Conservation (phyloP, 1,139 yeast species). For the Diutina sp. region DNA sequence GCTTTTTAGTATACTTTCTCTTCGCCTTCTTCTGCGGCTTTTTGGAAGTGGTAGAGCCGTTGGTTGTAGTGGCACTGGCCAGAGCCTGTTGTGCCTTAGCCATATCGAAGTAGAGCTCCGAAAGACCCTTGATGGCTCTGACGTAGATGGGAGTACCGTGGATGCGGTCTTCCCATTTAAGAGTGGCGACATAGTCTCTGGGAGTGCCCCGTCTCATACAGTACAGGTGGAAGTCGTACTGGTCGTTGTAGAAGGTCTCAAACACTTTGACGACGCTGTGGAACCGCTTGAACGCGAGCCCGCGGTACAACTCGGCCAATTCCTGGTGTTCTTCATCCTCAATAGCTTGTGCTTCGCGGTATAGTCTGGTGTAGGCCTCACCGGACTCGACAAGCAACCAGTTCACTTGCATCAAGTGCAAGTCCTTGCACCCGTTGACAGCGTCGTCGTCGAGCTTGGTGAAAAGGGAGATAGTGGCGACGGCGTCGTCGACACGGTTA, state of each 20-base stretch:
- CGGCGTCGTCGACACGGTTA: constrained; percentile 65
- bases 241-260: constrained; percentile 67
- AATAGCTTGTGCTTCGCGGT: constrained; percentile 11
- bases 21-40: constrained; percentile 16
- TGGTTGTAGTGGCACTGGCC: constrained; percentile 11
- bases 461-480: constrained; percentile 62
- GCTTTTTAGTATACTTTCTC: constrained; percentile 7
- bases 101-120: constrained; percentile 42
- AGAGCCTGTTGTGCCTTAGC: constrained; percentile 13
- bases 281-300: constrained; percentile 73
- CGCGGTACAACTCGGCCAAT: constrained; percentile 32
- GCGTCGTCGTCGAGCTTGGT: constrained; percentile 69
- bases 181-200: constrained; percentile 62
- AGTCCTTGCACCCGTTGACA: constrained; percentile 72
- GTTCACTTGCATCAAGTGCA: constrained; percentile 82
- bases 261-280: constrained; percentile 54
- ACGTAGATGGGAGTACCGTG: constrained; percentile 59
- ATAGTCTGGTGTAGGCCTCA: constrained; percentile 47
- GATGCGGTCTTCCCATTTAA: constrained; percentile 71
- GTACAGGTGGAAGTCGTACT: constrained; percentile 88
- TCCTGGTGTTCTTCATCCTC: constrained; percentile 17
- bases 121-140: constrained; percentile 58
- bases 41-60: constrained; percentile 26
- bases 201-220: constrained; percentile 88
- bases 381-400: constrained; percentile 86